Base-by-base conservation (phyloP, 2,329 filamentous ascomycete genomes). In the Coniochaeta prunicola region DNA sequence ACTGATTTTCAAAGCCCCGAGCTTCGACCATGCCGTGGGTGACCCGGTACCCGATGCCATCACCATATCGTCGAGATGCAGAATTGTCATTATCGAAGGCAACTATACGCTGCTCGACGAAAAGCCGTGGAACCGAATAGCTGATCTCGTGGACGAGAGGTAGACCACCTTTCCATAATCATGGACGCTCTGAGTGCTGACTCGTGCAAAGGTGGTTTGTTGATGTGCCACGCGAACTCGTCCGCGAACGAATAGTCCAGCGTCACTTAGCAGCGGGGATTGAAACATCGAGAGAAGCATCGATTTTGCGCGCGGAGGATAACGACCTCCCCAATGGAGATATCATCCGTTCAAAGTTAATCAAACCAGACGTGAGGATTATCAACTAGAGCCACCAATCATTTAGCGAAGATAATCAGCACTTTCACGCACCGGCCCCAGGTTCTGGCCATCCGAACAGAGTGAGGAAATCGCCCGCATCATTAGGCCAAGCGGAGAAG, bases 71-170 rank as follows among this genome's bases (percentile, higher is more conserved):
- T 80, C 60, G 69, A 73, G 58, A 66, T 74, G 59, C 73, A 78
- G 72, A 54, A 70, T 80, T n/a, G 66, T 81, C n/a, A 74, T 82
- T 36, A 73, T 82, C 42, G 79, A 82, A 62, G 79, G 79, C 1
- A 78, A 80, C 59, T 82, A 81, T 67, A 68, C 77, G 1, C 74
- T 77, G 57, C 65, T 78, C 33, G 67, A 79, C 61, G 73, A 75
- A 59, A 68, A 72, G 53, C 77, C 77, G 15, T 81, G 79, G 79
- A 71, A 65, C 53, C 61, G 68, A 34, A 73, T 75, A 12, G 74
- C 76, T n/a, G 57, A 62, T 6, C 58, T 80, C 56, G 78, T 80
- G 69, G 77, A 81, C 67, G 78, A 81, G 38, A 64, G 57, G 62
- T 67, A 50, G 33, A 61, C 59, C 2, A 5, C 12, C n/a, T 31